Evolutionary conservation across 768 basidiomycete species (phyloP).

Genomic region (Trametes cinnabarina): DNA sequence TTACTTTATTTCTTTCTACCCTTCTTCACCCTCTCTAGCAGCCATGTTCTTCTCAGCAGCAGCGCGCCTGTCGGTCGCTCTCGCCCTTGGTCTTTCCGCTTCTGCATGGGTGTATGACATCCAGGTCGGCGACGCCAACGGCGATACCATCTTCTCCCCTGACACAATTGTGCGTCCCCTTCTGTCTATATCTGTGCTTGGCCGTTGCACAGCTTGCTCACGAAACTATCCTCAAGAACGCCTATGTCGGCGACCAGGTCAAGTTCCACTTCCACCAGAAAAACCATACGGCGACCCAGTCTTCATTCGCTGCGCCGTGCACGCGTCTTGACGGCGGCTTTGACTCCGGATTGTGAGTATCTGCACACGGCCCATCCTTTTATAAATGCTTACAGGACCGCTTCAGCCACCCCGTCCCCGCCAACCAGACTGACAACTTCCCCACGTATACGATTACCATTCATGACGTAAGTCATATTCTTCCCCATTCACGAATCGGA

Average conservation of each 20-base stretch:
- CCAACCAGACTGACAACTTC: slow-evolving; percentile 46
- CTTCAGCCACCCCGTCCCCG: slow-evolving; percentile 49
- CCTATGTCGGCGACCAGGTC: slow-evolving; percentile 54
- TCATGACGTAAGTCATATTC: slow-evolving; percentile 32
- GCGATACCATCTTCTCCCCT: slow-evolving; percentile 44
- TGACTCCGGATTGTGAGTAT: slow-evolving; percentile 55
- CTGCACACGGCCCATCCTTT: not conserved
- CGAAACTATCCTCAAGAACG: slow-evolving; percentile 31
- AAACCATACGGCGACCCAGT: slow-evolving; percentile 41
- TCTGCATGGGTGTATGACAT: slow-evolving; percentile 51
- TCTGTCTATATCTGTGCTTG: not conserved
- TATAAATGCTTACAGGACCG: not conserved
- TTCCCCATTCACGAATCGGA: not conserved
- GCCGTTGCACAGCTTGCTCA: not conserved
- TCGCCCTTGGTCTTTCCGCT: slow-evolving; percentile 50
- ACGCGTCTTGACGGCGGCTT: slow-evolving; percentile 49
- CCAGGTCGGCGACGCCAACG: slow-evolving; percentile 49
- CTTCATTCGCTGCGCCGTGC: slow-evolving; percentile 46
- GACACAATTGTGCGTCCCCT: slow-evolving; percentile 49
- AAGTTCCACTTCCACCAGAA: slow-evolving; percentile 59
- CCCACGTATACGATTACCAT: slow-evolving; percentile 48
- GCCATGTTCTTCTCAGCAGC: slow-evolving; percentile 16
- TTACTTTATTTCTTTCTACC: slow-evolving; percentile 35
- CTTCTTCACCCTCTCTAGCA: not conserved
- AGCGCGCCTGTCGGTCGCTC: slow-evolving; percentile 39